A percentile compares a stretch with the other conserved stretches of the same genome.
Evolutionary conservation across 2,329 filamentous ascomycete genomes (phyloP).

Genomic region (Epichloe gansuensis): DNA sequence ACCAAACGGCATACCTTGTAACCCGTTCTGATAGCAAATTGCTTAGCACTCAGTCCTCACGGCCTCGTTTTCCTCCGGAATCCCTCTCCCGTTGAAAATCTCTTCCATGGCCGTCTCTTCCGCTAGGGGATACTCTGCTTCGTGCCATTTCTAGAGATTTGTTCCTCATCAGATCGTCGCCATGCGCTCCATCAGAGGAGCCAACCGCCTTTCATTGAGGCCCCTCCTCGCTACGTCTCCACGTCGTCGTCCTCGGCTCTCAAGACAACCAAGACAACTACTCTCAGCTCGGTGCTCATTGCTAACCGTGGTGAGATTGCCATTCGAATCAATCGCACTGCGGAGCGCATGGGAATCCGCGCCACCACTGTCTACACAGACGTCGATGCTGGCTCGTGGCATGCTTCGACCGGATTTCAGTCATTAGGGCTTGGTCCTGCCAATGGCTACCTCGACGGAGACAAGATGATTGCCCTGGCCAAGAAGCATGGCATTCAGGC

Average conservation of each 20-base stretch:
- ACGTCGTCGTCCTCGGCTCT: conserved; percentile 18
- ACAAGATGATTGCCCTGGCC: conserved; percentile 80
- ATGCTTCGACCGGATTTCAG: conserved; percentile 74
- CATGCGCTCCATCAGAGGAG: conserved; percentile 46
- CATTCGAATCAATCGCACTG: conserved; percentile 81
- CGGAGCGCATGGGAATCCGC: conserved; percentile 74
- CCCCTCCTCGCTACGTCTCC: conserved; percentile 27
- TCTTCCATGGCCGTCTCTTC: neutral
- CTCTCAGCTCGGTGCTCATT: conserved; percentile 74
- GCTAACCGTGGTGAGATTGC: conserved; percentile 97
- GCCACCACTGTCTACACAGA: conserved; percentile 95
- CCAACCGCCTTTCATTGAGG: conserved; percentile 35
- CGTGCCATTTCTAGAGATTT: conserved; percentile 5
- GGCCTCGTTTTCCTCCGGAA: neutral
- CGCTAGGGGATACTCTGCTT: conserved; percentile 3
- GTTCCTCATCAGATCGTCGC: conserved; percentile 8
- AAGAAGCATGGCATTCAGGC: conserved; percentile 79
- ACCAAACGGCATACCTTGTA: no score
- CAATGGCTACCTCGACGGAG: conserved; percentile 83
- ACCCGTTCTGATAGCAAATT: neutral
- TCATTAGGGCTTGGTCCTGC: conserved; percentile 74
- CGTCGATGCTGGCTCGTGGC: conserved; percentile 75
- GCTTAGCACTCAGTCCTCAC: neutral
- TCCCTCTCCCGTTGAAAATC: neutral
- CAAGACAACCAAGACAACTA: conserved; percentile 28